Conservation (phyloP, 1,284 basidiomycete species). For the Hemileia vastatrix region DNA sequence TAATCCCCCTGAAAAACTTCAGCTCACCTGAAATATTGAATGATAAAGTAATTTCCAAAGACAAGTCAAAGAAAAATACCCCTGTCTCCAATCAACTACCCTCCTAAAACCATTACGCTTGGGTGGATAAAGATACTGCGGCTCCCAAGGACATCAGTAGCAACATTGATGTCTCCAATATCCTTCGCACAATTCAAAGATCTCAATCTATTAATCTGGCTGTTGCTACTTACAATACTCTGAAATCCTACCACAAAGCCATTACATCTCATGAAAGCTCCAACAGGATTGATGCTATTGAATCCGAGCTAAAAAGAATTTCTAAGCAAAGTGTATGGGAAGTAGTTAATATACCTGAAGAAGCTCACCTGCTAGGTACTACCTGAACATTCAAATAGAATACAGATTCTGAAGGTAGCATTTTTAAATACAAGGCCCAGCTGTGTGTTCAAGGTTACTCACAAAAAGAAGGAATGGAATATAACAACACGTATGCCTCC, state of each 20-base stretch:
- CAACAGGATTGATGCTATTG: conserved; percentile 41
- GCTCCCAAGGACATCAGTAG: too few species aligned
- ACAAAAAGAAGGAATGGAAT: conserved; percentile 48
- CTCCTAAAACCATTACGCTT: too few species aligned
- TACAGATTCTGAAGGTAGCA: conserved; percentile 38
- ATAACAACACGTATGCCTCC: conserved; percentile 47
- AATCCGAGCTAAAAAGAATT: conserved; percentile 38
- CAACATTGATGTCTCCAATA: too few species aligned
- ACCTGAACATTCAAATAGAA: conserved; percentile 48
- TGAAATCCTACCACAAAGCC: conserved; percentile 34
- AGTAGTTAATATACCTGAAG: conserved; percentile 32
- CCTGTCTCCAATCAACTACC: too few species aligned
- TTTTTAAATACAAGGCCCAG: conserved; percentile 45
- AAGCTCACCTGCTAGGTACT: conserved; percentile 34
- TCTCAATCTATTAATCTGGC: too few species aligned
- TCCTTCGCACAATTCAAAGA: too few species aligned
- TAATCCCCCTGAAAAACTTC: too few species aligned
- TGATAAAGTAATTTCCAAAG: too few species aligned
- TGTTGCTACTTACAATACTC: too few species aligned
- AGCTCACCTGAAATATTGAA: too few species aligned
- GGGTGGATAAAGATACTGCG: too few species aligned
- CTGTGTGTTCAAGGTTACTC: conserved; percentile 49
- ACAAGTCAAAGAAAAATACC: too few species aligned
- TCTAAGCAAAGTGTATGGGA: conserved; percentile 36
- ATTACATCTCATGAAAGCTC: conserved; percentile 31